A percentile compares a stretch with the other conserved stretches of the same genome.
Evolutionary conservation across 805 yeast species (phyloP).

Genomic region (Myxozyma mucilagina): DNA sequence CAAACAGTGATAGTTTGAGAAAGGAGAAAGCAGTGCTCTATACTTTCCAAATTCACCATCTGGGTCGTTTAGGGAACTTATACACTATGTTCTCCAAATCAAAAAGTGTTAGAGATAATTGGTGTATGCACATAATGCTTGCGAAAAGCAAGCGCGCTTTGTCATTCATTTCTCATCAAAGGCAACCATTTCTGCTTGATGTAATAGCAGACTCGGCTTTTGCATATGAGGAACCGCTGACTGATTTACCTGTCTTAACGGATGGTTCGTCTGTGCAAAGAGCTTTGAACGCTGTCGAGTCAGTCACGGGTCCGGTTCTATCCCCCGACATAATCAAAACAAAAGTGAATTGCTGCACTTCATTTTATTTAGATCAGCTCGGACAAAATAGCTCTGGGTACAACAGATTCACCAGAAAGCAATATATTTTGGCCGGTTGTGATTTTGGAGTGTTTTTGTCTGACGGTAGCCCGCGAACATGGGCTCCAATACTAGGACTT

Average conservation of each 20-base stretch:
- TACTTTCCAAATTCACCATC: constrained; percentile 41
- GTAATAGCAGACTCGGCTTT: constrained; percentile 60
- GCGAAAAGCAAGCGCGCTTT: constrained; percentile 48
- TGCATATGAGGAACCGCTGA: constrained; percentile 58
- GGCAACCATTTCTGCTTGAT: constrained; percentile 57
- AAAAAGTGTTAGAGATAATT: constrained; percentile 51
- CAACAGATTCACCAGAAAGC: constrained; percentile 15
- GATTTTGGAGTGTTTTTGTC: constrained; percentile 62
- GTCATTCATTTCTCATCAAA: constrained; percentile 40
- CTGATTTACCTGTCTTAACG: constrained; percentile 38
- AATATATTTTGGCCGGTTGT: constrained; percentile 55
- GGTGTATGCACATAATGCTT: constrained; percentile 55
- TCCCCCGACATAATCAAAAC: constrained; percentile 36
- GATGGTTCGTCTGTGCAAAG: constrained; percentile 43
- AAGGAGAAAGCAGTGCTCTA: constrained; percentile 32
- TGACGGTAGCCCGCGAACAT: constrained; percentile 40
- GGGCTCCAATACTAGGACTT: constrained; percentile 61
- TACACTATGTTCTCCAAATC: constrained; percentile 40
- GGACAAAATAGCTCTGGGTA: constrained; percentile 39
- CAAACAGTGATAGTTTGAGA: neutral
- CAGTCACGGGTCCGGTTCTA: constrained; percentile 8
- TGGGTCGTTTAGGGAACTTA: constrained; percentile 39
- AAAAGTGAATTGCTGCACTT: constrained; percentile 46
- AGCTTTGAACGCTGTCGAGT: constrained; percentile 36
- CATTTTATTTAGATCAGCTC: constrained; percentile 50